phyloP scores from a whole-genome alignment of 371 early-diverging fungal genomes.

The Batrachochytrium dendrobatidis region DNA sequence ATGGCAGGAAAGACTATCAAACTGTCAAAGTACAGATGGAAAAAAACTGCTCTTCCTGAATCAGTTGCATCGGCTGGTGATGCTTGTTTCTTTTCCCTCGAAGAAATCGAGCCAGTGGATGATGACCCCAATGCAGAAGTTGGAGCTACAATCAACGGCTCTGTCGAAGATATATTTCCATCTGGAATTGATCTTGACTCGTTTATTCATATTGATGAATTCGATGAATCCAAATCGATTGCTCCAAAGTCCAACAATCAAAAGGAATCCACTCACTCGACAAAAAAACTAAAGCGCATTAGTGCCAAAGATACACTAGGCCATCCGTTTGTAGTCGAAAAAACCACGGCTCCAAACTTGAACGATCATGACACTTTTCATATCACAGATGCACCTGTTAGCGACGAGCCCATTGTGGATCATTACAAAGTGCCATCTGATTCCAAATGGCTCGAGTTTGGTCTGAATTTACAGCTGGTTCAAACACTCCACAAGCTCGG shows the following conservation, averaged over 20 bases:
- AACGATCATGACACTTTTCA: too few relatives aligned
- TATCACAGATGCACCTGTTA: too few relatives aligned
- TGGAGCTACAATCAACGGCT: neutral
- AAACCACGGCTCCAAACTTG: too few relatives aligned
- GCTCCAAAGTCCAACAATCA: neutral
- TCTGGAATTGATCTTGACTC: neutral
- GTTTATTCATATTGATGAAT: conserved; percentile 3
- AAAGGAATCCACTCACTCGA: neutral
- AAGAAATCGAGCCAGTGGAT: neutral
- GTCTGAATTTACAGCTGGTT: conserved; percentile 31
- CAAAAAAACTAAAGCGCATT: conserved; percentile 3
- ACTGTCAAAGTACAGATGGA: too few relatives aligned
- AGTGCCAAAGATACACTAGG: neutral
- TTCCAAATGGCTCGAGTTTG: neutral
- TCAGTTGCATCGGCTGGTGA: neutral
- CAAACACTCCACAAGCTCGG: conserved; percentile 61
- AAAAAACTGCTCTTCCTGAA: too few relatives aligned
- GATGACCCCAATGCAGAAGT: neutral
- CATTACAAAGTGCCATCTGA: too few relatives aligned
- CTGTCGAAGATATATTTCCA: neutral
- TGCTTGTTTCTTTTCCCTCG: neutral
- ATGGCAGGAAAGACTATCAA: too few relatives aligned
- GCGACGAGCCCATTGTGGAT: too few relatives aligned
- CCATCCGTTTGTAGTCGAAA: too few relatives aligned
- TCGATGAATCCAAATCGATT: neutral